A percentile compares a stretch with the other conserved stretches of the same genome.
These are phyloP conservation scores for Trichoderma semiorbis DNA, from an alignment of 2,329 filamentous ascomycete species.

Conservation along the genomic window DNA sequence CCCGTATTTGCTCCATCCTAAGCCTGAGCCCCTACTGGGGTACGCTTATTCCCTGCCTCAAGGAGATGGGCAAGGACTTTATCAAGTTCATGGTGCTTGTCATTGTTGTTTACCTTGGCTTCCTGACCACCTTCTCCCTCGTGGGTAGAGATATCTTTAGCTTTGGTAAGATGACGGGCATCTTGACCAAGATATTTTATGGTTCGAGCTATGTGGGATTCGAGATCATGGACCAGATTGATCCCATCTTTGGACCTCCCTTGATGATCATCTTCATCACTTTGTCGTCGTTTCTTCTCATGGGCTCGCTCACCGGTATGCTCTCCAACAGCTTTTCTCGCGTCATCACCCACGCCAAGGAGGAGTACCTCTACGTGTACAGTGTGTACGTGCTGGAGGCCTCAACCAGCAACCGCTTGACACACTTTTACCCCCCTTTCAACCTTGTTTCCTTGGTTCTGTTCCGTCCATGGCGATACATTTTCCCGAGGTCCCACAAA, in stretches of 20 bases:
- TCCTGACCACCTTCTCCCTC: conserved; percentile 80
- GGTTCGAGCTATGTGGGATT: conserved; percentile 74
- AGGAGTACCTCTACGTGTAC: conserved; percentile 78
- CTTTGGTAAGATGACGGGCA: conserved; percentile 67
- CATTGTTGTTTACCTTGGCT: conserved; percentile 78
- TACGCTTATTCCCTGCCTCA: conserved; percentile 82
- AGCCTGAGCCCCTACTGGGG: conserved; percentile 89
- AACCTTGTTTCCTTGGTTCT: conserved; percentile 71
- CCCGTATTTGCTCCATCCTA: conserved; percentile 81
- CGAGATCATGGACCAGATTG: conserved; percentile 60
- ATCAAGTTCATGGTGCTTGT: conserved; percentile 79
- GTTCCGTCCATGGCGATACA: conserved; percentile 68
- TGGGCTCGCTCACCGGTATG: conserved; percentile 75
- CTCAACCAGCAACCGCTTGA: conserved; percentile 65
- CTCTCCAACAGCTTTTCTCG: conserved; percentile 71
- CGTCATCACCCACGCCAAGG: conserved; percentile 60
- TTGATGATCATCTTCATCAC: conserved; percentile 71
- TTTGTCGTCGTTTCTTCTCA: conserved; percentile 73
- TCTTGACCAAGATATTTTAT: conserved; percentile 77
- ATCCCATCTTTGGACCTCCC: conserved; percentile 56
- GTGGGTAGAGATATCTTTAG: conserved; percentile 68
- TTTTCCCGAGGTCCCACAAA: conserved; percentile 59
- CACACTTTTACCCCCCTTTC: conserved; percentile 67
- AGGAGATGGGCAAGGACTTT: conserved; percentile 93
- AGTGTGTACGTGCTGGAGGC: conserved; percentile 63